A percentile compares a stretch with the other conserved stretches of the same genome.
These are phyloP conservation scores for Coleophoma eucalyptorum DNA, from an alignment of 2,329 filamentous ascomycete species.

Conservation along the genomic window DNA sequence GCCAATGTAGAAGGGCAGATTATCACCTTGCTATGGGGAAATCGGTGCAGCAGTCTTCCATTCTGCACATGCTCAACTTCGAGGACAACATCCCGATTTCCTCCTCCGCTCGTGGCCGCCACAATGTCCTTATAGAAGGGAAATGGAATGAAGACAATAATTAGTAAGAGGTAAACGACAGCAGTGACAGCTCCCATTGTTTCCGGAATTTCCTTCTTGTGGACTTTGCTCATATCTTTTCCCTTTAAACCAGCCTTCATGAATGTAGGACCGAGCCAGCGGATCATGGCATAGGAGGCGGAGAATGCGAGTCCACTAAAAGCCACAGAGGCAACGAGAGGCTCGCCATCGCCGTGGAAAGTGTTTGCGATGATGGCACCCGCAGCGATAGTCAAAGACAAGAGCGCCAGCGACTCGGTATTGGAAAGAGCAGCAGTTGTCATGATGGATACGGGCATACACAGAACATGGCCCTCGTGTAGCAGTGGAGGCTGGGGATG, in stretches of 20 bases:
- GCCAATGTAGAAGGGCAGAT: background rate
- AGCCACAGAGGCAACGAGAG: conserved; percentile 81
- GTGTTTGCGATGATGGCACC: conserved; percentile 74
- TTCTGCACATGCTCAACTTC: conserved; percentile 46
- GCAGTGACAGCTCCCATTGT: conserved; percentile 95
- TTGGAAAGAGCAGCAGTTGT: conserved; percentile 38
- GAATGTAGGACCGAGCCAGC: conserved; percentile 90
- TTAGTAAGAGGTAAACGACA: conserved; percentile 81
- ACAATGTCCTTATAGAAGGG: conserved; percentile 99
- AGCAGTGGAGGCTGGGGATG: too few species aligned
- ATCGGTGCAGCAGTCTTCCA: conserved; percentile 83
- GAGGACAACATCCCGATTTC: conserved; percentile 82
- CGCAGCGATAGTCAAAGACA: conserved; percentile 65
- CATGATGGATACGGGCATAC: conserved; percentile 5
- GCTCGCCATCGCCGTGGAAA: conserved; percentile 78
- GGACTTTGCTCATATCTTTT: conserved; percentile 78
- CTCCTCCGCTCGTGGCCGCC: conserved; percentile 87
- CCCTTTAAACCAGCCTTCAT: conserved; percentile 86
- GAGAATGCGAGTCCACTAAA: conserved; percentile 83
- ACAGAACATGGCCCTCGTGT: background rate
- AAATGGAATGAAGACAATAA: conserved; percentile 93
- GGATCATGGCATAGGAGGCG: conserved; percentile 78
- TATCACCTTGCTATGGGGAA: conserved; percentile 86
- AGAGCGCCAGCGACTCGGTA: conserved; percentile 48
- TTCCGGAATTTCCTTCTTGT: conserved; percentile 79